Evolutionary conservation across 768 basidiomycete genomes (phyloP), one percentile per base, ranked within the genome.

Genomic region (Boletus rubescentipes): DNA sequence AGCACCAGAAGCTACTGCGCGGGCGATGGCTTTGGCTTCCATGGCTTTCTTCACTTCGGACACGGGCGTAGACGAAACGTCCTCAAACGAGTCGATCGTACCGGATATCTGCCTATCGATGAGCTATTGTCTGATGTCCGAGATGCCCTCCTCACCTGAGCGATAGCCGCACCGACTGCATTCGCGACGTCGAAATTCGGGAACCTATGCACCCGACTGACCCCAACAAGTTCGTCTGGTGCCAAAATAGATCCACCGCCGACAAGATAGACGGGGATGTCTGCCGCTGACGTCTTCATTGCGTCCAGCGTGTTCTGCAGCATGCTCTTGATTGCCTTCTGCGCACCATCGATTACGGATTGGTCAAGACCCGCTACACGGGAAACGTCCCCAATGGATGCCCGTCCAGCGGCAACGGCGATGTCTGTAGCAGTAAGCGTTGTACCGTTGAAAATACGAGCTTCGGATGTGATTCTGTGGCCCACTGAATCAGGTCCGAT

Each of bases 401-500:
- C 67, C 15, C 57, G 60, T 47, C 67, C 65, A 58, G 69, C 61
- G 20, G 80, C 77, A 0, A 83, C 82, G 42, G 76, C 72, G 21
- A 85, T 68, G 60, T 87, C 86, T 1, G 86, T 86, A 1, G 84
- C 71, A n/a, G 85, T 87, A 46, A 84, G 66, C 3, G 73, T 73
- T 4, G 69, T 52, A 2, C 86, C 86, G 8, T 83, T 81, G 58
- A 87, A 87, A 0, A 84, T 72, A 9, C 72, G 65, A 6, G 78
- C 77, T 39, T 84, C 79, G 39, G 69, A 72, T 5, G 74, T 73
- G 46, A 82, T 73, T 56, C 69, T 64, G 63, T 84, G 80, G 0
- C 86, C 86, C 16, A 86, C 83, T 1, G 84, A 87, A 60, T 85
- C 80, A 11, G 86, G 85, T 0, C 86, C 86, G 32, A 87, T 75